Evolutionary conservation across 225 moss, liverwort and hornwort species (phyloP).

Genomic region (Pleurozium schreberi): DNA sequence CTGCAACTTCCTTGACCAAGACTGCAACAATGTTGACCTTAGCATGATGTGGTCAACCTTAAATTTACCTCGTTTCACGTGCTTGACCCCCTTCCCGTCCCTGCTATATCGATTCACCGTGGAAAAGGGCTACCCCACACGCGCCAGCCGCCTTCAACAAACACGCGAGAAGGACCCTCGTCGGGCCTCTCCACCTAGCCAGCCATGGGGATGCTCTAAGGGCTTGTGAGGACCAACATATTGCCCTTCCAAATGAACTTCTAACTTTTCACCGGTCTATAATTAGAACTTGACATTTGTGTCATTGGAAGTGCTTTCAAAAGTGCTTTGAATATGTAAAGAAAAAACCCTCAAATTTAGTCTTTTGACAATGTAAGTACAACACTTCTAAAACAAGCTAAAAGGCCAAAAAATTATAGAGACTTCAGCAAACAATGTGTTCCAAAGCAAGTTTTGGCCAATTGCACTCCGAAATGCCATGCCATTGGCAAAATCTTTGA

Average conservation of each 20-base stretch:
- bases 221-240: no score
- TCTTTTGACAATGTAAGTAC: not conserved
- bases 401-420: not conserved
- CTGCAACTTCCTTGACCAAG: no score
- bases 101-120: no score
- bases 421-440: not conserved
- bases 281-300: not conserved
- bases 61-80: no score
- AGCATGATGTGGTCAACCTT: no score
- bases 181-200: no score
- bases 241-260: not conserved
- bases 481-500: not conserved
- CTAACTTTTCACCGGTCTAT: not conserved
- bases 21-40: no score
- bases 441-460: not conserved
- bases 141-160: no score
- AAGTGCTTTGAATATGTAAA: not conserved
- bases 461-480: not conserved
- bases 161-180: no score
- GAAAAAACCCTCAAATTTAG: not conserved
- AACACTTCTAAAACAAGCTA: rapidly evolving
- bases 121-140: no score
- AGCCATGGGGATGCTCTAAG: no score
- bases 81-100: no score
- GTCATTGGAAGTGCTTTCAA: not conserved